phyloP scores from a whole-genome alignment of 2,329 filamentous ascomycete species.

The Pseudonectria foliicola region DNA sequence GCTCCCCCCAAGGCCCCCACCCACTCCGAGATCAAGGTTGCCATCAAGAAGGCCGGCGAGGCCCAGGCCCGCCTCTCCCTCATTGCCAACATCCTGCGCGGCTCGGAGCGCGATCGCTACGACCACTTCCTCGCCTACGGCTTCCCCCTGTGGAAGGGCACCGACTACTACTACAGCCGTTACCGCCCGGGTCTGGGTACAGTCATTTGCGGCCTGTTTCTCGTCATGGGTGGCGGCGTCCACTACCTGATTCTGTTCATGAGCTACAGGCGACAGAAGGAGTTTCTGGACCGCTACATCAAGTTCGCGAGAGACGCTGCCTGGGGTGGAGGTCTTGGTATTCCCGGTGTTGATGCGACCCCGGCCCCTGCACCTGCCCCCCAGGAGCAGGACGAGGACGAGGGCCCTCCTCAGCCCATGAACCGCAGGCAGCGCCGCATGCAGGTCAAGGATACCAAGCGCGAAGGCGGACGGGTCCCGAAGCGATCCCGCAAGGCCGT shows the following conservation, averaged over 20 bases:
- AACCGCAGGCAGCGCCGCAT: constrained; percentile 84
- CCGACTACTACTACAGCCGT: constrained; percentile 94
- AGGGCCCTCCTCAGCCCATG: constrained; percentile 48
- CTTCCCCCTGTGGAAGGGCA: constrained; percentile 94
- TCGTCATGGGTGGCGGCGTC: constrained; percentile 73
- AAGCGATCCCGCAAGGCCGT: constrained; percentile 37
- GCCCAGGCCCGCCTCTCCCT: constrained; percentile 79
- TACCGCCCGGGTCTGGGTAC: constrained; percentile 86
- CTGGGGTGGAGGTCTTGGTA: constrained; percentile 75
- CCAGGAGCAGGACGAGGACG: constrained; percentile 41
- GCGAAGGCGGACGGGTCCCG: constrained; percentile 54
- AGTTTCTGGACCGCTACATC: constrained; percentile 90
- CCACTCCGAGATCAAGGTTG: constrained; percentile 66
- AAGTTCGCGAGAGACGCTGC: constrained; percentile 79
- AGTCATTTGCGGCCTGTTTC: constrained; percentile 73
- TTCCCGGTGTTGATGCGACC: constrained; percentile 57
- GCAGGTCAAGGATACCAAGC: constrained; percentile 78
- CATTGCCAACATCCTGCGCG: constrained; percentile 79
- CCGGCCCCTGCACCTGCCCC: constrained; percentile 36
- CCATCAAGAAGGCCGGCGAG: constrained; percentile 73
- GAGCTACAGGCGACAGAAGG: constrained; percentile 80
- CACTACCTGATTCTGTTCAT: constrained; percentile 85
- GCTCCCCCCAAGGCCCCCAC: constrained; percentile 65
- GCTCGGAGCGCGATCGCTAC: constrained; percentile 75
- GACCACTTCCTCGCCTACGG: constrained; percentile 91